Evolutionary conservation across 164 flowering plant species (phyloP), one percentile per base, ranked within the genome.

Genomic region (Sedum album): DNA sequence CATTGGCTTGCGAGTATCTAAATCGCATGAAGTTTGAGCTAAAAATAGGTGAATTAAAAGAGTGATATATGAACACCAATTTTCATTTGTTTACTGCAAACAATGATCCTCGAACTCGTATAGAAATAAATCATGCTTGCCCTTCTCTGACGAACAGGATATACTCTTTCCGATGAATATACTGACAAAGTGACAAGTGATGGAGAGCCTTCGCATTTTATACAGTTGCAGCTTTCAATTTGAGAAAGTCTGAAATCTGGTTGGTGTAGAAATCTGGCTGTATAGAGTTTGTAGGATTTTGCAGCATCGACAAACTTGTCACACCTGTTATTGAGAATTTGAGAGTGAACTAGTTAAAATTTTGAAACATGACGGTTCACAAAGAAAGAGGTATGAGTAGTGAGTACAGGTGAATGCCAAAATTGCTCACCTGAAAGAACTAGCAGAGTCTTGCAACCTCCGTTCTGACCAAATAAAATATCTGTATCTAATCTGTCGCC

Each of bases 401-500:
- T 41, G 36, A 61, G 30, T 26, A 6, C 35, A 5, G 46, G 62
- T 5, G 23, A 1, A 36, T 31, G 49, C 39, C 15, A 41, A 7
- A 11, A 44, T 41, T 31, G 57, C 21, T 75, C 77, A 90, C 99
- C 97, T 71, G 99, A 95, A 53, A 95, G 91, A 74, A 92, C 99
- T 60, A 95, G 97, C 76, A 95, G 99, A 39, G 97, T 95, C 79
- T 88, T 92, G 83, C 99, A 95, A 17, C 99, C 97, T 61, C 99
- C 97, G 75, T 95, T 95, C 75, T 92, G 94, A 73, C 99, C 99
- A 71, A 95, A 95, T 62, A 95, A 79, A 71, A 95, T 92, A 74
- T 95, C 98, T 0, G 99, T 95, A 67, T 95, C 99, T 74, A 95
- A 60, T 82, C 99, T 89, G 79, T 92, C 98, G 63, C 97, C 99